These are phyloP conservation scores for Aspergillus heteromorphus DNA, from an alignment of 495 filamentous ascomycete species.

Conservation along the genomic window DNA sequence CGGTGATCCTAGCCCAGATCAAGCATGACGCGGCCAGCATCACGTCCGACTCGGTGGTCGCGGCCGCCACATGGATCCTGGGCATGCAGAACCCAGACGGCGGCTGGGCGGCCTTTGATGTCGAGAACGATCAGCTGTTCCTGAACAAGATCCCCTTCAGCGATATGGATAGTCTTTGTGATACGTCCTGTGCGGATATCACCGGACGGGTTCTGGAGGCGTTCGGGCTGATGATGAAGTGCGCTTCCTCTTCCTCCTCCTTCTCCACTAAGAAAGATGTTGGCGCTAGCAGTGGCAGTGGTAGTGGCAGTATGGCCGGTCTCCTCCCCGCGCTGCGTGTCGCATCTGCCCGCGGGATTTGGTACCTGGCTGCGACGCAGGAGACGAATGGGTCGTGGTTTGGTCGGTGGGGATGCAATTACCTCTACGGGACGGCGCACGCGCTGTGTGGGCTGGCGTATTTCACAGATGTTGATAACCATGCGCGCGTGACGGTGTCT, in stretches of 20 bases:
- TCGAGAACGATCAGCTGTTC: conserved; percentile 31
- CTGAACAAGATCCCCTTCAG: conserved; percentile 39
- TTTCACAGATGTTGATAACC: too few relatives aligned
- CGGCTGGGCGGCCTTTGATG: conserved; percentile 41
- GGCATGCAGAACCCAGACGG: conserved; percentile 45
- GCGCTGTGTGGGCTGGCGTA: conserved; percentile 26
- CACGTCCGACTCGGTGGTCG: conserved; percentile 4
- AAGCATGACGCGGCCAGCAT: conserved; percentile 17
- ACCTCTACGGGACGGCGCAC: conserved; percentile 33
- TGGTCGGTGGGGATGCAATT: conserved; percentile 37
- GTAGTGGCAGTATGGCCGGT: background rate
- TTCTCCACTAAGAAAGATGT: too few relatives aligned
- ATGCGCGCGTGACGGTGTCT: too few relatives aligned
- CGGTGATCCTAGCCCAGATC: conserved; percentile 25
- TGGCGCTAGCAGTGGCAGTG: too few relatives aligned
- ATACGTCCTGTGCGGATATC: conserved; percentile 31
- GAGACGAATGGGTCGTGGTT: conserved; percentile 28
- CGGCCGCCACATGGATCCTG: conserved; percentile 29
- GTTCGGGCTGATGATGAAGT: conserved; percentile 27
- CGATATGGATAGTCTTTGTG: conserved; percentile 39
- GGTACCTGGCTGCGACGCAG: conserved; percentile 19
- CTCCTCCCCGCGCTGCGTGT: background rate
- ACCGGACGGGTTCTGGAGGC: conserved; percentile 34
- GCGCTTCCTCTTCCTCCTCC: too few relatives aligned
- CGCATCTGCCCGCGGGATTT: background rate